Evolutionary conservation across 2,329 filamentous ascomycete genomes (phyloP), one percentile per base, ranked within the genome.

Genomic region (Xylaria sp.): DNA sequence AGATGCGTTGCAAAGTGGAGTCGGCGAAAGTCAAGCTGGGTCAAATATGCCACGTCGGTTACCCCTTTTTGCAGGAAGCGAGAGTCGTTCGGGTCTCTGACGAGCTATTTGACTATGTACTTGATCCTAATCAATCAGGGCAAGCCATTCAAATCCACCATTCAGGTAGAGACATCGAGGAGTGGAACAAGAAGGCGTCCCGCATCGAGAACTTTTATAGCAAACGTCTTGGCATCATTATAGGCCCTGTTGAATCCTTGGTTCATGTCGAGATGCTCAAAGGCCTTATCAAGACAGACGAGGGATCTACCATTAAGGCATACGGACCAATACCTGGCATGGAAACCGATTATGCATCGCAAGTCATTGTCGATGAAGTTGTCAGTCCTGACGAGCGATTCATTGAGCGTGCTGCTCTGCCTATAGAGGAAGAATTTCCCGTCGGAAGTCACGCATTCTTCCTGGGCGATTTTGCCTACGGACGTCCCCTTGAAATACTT

Each of bases 181-280:
- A 94, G 44, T 99, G 92, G 87, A 89, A 89, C 76, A 95, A 89
- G 82, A 97, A 96, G 78, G 89, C 96, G 1, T 88, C 90, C 44
- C 90, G 89, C 67, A 93, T 97, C 68, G 95, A 98, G 79, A 91
- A 87, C 61, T 90, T 88, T 77, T 97, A 99, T 82, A 95, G 92
- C 82, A 97, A 96, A 82, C 90, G 94, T 54, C 87, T 99, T 59
- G 97, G 93, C 54, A 93, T 97, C 78, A 87, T 94, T 59, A 94
- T 94, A 70, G 94, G 95, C 49, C 84, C 90, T 26, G 93, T 98
- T 6, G 95, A 99, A 77, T 93, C 94, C 28, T 85, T 98, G 74
- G 89, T 97, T 36, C 92, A 97, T 71, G 94, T 99, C 44, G 92
- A 97, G 73, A 96, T 97, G 87, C 88, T 99, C 63, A 97, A 93